phyloP scores from a whole-genome alignment of 2,329 filamentous ascomycete genomes.

The Magnaporthiopsis poae region DNA sequence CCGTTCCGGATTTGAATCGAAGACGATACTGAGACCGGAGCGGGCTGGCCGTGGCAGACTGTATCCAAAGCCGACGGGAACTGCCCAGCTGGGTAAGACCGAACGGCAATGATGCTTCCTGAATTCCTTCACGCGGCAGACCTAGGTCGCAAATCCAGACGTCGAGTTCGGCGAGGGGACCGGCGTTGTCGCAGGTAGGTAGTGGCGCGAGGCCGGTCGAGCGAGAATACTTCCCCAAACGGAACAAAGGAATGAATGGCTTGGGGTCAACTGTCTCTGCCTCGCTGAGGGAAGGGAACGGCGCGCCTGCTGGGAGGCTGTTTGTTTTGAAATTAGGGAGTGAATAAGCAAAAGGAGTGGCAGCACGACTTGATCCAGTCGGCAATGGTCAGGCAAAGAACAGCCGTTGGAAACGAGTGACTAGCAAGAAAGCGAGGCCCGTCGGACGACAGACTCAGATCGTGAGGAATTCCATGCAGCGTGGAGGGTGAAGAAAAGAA shows the following conservation, averaged over 20 bases:
- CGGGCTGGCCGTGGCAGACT: neutral
- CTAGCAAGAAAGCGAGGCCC: neutral
- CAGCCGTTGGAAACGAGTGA: neutral
- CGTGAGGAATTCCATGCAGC: neutral
- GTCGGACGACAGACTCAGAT: neutral
- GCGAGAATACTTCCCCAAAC: conserved; percentile 12
- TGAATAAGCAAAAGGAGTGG: conserved; percentile 12
- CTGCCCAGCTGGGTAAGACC: neutral
- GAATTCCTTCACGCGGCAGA: neutral
- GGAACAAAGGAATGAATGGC: conserved; percentile 23
- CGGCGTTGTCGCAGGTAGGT: neutral
- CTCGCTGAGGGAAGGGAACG: conserved; percentile 37
- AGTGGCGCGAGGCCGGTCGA: conserved; percentile 1
- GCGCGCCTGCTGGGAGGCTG: conserved; percentile 48
- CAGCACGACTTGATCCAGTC: conserved; percentile 11
- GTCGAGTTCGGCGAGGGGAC: neutral
- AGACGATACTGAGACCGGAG: neutral
- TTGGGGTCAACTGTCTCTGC: conserved; percentile 16
- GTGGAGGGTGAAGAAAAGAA: neutral
- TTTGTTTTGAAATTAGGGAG: conserved; percentile 10
- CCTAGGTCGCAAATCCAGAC: neutral
- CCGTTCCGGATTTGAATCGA: neutral
- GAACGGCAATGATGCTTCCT: neutral
- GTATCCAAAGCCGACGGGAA: neutral
- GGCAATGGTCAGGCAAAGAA: neutral